Base-by-base conservation (phyloP, 1,139 yeast genomes). In the Lizanozyma gosingica region DNA sequence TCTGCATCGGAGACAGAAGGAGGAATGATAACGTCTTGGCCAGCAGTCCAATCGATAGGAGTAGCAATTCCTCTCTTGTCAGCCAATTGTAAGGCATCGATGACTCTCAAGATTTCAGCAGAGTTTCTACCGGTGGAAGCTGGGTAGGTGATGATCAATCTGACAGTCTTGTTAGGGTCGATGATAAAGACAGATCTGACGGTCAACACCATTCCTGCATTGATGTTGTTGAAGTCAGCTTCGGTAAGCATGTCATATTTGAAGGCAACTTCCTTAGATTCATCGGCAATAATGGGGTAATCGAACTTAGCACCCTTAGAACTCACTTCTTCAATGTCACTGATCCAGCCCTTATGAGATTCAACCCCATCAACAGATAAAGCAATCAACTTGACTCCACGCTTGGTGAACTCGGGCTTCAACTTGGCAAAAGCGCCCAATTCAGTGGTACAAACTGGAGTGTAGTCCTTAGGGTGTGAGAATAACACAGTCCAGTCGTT, bases 391-490 rank as follows among this genome's bases (percentile, higher is more conserved):
- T 87, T 86, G 53, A 84, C 83, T 57, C 79, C 77, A 63, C 95
- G 79, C 63, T 80, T 73, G 54, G 76, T 77, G 56, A 87, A 87
- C 60, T 86, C 94, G 33, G 86, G 87, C 66, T 83, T 81, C 61
- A 86, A 73, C 56, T 78, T 74, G 47, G 96, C 86, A 55, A 87
- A 87, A 14, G 95, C 95, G 47, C 96, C 95, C 54, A 87, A 74
- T 69, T 87, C 96, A 41, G 96, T 87, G 52, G 96, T 87, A 67
- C 96, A 87, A 40, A 87, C 95, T 35, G 96, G 96, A 15, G 96
- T 87, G 71, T 84, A 86, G 62, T 87, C 96, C 38, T 87, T 95
- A 42, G 96, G 96, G 62, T 87, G 96, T 17, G 94, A 84, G 65
- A 87, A 87, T 55, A 87, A 71, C 36, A 87, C 80, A 40, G 79